A percentile compares a stretch with the other conserved stretches of the same genome.
Evolutionary conservation across 148 eudicot species (phyloP).

Genomic region (Rhododendron molle): DNA sequence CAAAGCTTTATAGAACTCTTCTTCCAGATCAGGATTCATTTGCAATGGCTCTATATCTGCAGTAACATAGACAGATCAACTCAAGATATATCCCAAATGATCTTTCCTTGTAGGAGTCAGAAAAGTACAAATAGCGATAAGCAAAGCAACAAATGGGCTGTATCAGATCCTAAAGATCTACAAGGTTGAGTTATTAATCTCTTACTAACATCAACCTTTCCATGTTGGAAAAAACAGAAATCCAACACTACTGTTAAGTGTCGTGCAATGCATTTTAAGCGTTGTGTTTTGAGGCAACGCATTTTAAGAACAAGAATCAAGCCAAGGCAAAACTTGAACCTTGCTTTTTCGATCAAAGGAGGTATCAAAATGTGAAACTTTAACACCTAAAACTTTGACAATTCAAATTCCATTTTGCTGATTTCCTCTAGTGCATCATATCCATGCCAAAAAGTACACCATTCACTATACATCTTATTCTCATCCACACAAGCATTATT

Average conservation of each 20-base stretch:
- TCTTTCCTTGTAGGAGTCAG: neutral
- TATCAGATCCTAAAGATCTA: neutral
- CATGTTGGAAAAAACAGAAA: neutral
- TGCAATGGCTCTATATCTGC: constrained; percentile 91
- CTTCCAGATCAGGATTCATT: constrained; percentile 71
- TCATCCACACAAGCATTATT: neutral
- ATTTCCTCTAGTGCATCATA: neutral
- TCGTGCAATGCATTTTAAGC: neutral
- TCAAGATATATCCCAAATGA: constrained; percentile 1
- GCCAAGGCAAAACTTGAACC: neutral
- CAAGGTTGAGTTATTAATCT: neutral
- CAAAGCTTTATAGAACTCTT: constrained; percentile 81
- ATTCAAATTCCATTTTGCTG: neutral
- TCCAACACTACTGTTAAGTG: neutral
- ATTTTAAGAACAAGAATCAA: neutral
- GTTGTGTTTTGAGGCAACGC: neutral
- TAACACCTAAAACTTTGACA: neutral
- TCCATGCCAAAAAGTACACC: neutral
- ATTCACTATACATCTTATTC: neutral
- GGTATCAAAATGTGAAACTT: neutral
- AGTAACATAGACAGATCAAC: constrained; percentile 13
- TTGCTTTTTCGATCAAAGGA: neutral
- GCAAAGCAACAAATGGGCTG: neutral
- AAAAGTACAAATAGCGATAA: neutral
- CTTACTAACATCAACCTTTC: neutral